These are phyloP conservation scores for Bipolaris cookei DNA, from an alignment of 2,329 filamentous ascomycete genomes.

Conservation along the genomic window DNA sequence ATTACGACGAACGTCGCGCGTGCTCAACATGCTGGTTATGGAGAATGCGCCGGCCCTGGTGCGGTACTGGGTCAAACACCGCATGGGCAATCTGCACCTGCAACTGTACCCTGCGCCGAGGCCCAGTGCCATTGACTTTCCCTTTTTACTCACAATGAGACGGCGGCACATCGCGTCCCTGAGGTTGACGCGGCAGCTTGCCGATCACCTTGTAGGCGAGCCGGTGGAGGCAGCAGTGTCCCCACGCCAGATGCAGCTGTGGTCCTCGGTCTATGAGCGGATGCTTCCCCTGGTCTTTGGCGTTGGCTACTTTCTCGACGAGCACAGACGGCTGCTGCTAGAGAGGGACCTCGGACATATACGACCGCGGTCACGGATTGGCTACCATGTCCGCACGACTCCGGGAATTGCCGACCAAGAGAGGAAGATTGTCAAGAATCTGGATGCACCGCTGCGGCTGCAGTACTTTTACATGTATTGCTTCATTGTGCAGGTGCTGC, in stretches of 20 bases:
- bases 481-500: slow-evolving; percentile 46
- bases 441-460: slow-evolving; percentile 43
- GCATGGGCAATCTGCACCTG: slow-evolving; percentile 43
- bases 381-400: slow-evolving; percentile 46
- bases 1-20: slow-evolving; percentile 40
- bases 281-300: slow-evolving; percentile 48
- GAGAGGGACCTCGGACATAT: slow-evolving; percentile 45
- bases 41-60: slow-evolving; percentile 43
- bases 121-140: slow-evolving; percentile 39
- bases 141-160: slow-evolving; percentile 45
- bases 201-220: slow-evolving; percentile 42
- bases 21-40: slow-evolving; percentile 41
- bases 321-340: slow-evolving; percentile 41
- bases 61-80: slow-evolving; percentile 44
- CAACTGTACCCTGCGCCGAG: slow-evolving; percentile 45
- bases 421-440: slow-evolving; percentile 36
- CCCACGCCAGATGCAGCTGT: slow-evolving; percentile 40
- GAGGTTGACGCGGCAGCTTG: slow-evolving; percentile 43
- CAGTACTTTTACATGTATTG: slow-evolving; percentile 49
- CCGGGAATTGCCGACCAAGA: slow-evolving; percentile 37
- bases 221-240: slow-evolving; percentile 31
- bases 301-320: slow-evolving; percentile 47
- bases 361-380: slow-evolving; percentile 40
- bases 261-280: slow-evolving; percentile 46
- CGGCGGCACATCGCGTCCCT: slow-evolving; percentile 46